These are phyloP conservation scores for Backusella luteola DNA, from an alignment of 192 early-diverging fungal species.

Conservation along the genomic window DNA sequence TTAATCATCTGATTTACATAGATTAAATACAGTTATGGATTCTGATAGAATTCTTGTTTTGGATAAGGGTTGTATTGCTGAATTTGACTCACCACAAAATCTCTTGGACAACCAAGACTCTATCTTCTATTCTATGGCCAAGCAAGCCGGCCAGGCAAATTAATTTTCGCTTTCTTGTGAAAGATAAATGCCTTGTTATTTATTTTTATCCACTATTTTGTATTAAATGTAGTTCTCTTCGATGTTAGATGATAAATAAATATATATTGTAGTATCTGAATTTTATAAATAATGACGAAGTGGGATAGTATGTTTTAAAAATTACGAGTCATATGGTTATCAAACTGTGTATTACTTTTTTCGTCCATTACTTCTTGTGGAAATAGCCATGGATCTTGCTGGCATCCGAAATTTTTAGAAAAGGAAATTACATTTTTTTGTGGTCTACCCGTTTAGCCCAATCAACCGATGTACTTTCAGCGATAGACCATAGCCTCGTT, in stretches of 20 bases:
- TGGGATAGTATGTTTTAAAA: neutral
- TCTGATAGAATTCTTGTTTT: conserved; percentile 71
- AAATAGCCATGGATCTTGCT: neutral
- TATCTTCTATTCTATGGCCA: conserved; percentile 44
- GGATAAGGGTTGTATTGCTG: conserved; percentile 68
- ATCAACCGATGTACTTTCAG: too few species aligned
- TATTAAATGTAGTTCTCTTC: neutral
- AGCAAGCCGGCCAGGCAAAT: conserved; percentile 43
- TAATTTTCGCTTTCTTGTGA: neutral
- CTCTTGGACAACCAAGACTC: conserved; percentile 48
- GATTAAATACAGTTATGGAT: conserved; percentile 78
- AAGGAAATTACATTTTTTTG: neutral
- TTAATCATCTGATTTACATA: neutral
- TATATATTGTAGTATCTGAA: neutral
- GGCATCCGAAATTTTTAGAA: neutral
- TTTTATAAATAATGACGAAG: neutral
- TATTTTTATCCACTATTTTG: neutral
- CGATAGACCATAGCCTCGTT: neutral
- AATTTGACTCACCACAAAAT: conserved; percentile 66
- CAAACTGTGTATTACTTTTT: neutral
- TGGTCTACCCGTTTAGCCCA: too few species aligned
- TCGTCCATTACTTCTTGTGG: neutral
- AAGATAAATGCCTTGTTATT: neutral
- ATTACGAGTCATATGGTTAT: neutral
- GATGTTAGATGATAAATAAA: neutral